These are phyloP conservation scores for Gracilariopsis chorda DNA, from an alignment of 23 red algal species.

Conservation along the genomic window DNA sequence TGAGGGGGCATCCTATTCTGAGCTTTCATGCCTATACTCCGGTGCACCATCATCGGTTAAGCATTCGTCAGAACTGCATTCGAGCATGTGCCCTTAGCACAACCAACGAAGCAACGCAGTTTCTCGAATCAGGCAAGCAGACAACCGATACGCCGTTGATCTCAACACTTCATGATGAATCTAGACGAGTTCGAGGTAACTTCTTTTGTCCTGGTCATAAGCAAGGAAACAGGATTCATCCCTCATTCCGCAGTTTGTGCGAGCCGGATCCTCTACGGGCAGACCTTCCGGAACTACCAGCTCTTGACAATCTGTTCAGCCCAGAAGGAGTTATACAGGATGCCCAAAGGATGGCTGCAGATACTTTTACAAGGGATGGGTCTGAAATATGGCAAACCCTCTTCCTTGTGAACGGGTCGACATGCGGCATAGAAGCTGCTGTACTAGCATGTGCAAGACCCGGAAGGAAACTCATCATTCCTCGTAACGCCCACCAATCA, in stretches of 20 bases:
- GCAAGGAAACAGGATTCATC: conserved; percentile 9
- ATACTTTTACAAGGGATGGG: conserved; percentile 42
- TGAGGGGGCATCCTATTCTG: no score
- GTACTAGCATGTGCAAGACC: conserved; percentile 62
- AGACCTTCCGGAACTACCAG: conserved; percentile 92
- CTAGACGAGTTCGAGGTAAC: conserved; percentile 45
- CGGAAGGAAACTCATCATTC: conserved; percentile 61
- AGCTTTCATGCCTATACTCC: no score
- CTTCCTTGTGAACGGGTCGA: conserved; percentile 95
- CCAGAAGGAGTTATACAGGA: conserved; percentile 73
- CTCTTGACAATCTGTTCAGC: conserved; percentile 76
- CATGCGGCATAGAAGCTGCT: conserved; percentile 78
- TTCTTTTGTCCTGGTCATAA: conserved; percentile 97
- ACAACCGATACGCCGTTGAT: conserved; percentile 28
- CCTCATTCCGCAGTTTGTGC: background rate
- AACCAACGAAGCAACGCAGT: background rate
- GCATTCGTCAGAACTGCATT: no score
- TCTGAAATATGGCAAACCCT: conserved; percentile 37
- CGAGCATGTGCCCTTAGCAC: background rate
- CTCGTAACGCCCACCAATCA: conserved; percentile 85
- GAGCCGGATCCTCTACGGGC: background rate
- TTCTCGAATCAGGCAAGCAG: background rate
- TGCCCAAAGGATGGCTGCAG: conserved; percentile 70
- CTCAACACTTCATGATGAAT: conserved; percentile 46
- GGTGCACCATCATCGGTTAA: no score